Evolutionary conservation across 192 early-diverging fungal genomes (phyloP).

Genomic region (Bifiguratus adelaidae): DNA sequence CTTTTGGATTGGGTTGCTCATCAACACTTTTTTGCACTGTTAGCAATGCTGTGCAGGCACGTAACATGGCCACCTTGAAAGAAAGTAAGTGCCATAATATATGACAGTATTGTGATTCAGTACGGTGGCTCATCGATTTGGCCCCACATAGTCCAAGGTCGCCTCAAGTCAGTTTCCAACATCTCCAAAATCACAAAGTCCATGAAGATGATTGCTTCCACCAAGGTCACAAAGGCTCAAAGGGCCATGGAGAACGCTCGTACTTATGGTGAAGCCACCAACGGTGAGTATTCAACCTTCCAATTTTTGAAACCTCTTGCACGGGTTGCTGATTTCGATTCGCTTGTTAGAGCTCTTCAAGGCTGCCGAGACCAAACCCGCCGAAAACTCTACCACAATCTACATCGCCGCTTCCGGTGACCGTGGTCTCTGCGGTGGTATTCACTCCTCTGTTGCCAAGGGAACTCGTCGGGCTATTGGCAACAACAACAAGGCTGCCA

Average conservation of each 20-base stretch:
- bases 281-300: constrained; percentile 35
- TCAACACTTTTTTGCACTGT: too few relatives aligned
- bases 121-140: not conserved
- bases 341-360: constrained; percentile 48
- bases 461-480: constrained; percentile 56
- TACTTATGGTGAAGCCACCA: constrained; percentile 51
- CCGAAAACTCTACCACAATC: constrained; percentile 55
- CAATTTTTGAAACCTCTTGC: too few relatives aligned
- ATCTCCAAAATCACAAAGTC: constrained; percentile 99
- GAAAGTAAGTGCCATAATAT: constrained; percentile 70
- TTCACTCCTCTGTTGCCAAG: constrained; percentile 91
- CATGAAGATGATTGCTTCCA: constrained; percentile 99
- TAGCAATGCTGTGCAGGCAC: constrained; percentile 58
- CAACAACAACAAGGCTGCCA: constrained; percentile 33
- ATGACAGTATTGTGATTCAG: not conserved
- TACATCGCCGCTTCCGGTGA: constrained; percentile 85
- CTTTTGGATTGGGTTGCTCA: too few relatives aligned
- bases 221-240: constrained; percentile 91
- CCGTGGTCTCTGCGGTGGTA: constrained; percentile 98
- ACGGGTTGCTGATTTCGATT: not conserved
- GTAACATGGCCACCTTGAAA: constrained; percentile 91
- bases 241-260: constrained; percentile 82
- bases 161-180: constrained; percentile 93
- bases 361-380: constrained; percentile 61
- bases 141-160: constrained; percentile 64